A percentile compares a stretch with the other conserved stretches of the same genome.
phyloP scores from a whole-genome alignment of 164 flowering plant species.

The Cinnamomum micranthum region DNA sequence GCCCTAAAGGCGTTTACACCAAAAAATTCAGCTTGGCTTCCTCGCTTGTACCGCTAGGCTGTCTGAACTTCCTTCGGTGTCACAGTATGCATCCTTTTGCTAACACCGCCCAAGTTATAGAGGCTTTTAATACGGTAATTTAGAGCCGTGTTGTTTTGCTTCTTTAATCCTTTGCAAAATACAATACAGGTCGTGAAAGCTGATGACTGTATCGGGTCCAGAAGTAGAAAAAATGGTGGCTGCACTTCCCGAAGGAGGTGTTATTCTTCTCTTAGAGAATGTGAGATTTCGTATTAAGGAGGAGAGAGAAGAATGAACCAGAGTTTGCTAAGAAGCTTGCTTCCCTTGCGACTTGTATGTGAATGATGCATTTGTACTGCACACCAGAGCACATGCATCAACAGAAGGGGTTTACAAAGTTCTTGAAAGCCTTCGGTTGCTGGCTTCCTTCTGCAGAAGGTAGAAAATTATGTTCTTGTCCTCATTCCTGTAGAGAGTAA shows the following conservation, averaged over 20 bases:
- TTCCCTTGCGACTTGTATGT: slow-evolving; percentile 80
- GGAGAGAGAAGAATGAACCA: slow-evolving; percentile 84
- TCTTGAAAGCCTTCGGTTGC: slow-evolving; percentile 86
- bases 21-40: slow-evolving; percentile 68
- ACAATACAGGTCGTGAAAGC: slow-evolving; percentile 64
- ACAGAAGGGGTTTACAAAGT: slow-evolving; percentile 84
- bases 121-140: slow-evolving; percentile 6
- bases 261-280: slow-evolving; percentile 83
- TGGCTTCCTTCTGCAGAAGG: slow-evolving; percentile 87
- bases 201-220: slow-evolving; percentile 83
- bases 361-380: slow-evolving; percentile 89
- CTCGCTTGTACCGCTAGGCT: slow-evolving; percentile 81
- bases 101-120: background rate
- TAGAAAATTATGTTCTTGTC: slow-evolving; percentile 2
- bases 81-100: slow-evolving; percentile 29
- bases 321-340: slow-evolving; percentile 85
- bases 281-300: slow-evolving; percentile 86
- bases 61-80: slow-evolving; percentile 71
- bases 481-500: background rate
- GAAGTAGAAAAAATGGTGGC: slow-evolving; percentile 76
- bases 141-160: background rate
- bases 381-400: slow-evolving; percentile 88
- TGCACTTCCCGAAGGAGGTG: slow-evolving; percentile 77
- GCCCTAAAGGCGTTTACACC: slow-evolving; percentile 87
- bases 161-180: background rate